Base-by-base conservation (phyloP, 2,329 filamentous ascomycete genomes). In the Neofusicoccum parvum region DNA sequence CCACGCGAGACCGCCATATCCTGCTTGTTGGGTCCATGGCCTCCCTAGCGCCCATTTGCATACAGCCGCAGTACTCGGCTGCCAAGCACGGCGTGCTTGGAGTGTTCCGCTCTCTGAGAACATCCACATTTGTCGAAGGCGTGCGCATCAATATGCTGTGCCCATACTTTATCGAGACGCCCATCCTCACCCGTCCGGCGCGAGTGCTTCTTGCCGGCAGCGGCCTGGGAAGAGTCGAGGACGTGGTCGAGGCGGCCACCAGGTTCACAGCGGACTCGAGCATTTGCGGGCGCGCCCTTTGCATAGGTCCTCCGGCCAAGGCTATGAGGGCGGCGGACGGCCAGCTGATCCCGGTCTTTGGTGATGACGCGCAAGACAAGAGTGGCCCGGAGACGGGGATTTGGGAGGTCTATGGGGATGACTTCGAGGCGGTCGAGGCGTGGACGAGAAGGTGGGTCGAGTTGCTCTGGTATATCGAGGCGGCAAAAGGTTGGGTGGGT, bases 31-130 rank as follows among this genome's bases (percentile, higher is more conserved):
- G 88, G 45, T 89, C 87, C 10, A 78, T 90, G 39, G 88, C 88
- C 0, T 86, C 85, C 11, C 70, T 84, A 5, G 68, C 68, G 0
- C 79, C 79, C 3, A 75, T 83, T 23, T 72, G 78, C 1, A 72
- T 74, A 1, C 77, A 80, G 58, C 74, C 79, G 6, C 82, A 87
- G 65, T 91, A 91, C 74, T 81, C 81, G 27, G 80, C 85, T 37
- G 83, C 86, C 50, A 91, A 91, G 73, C 89, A 91, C 75, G 88
- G 82, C 20, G 83, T 91, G 0, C 80, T 89, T 11, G 89, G 88
- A 0, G 77, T 90, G 39, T 90, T 88, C 74, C 82, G 88, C 49
- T 80, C 82, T 5, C 76, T 91, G 51, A 81, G 88, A 15, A 73
- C 79, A 3, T 83, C 78, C 6, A 79, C 82, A 2, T 80, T 81